phyloP scores from a whole-genome alignment of 768 basidiomycete genomes.

The Rhodotorula babjevae region DNA sequence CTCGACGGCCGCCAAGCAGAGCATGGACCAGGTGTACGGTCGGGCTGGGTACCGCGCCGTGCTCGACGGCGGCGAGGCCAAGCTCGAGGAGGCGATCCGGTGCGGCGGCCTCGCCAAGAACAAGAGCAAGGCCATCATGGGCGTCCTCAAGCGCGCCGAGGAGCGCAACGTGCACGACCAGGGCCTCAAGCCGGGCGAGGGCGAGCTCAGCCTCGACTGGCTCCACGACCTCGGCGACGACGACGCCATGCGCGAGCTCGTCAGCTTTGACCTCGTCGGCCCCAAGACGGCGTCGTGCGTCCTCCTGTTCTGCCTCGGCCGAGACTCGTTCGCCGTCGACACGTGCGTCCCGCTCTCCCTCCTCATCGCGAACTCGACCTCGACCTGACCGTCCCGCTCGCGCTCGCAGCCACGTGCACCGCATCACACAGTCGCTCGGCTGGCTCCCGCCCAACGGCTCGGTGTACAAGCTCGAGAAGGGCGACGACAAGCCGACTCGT shows the following conservation, averaged over 20 bases:
- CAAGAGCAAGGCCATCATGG: conserved; percentile 41
- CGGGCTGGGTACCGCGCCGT: conserved; percentile 37
- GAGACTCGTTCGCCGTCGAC: conserved; percentile 43
- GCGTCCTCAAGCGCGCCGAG: conserved; percentile 26
- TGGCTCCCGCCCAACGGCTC: conserved; percentile 39
- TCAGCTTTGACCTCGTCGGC: conserved; percentile 39
- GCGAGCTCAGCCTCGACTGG: conserved; percentile 33
- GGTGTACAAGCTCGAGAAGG: conserved; percentile 7
- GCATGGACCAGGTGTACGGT: conserved; percentile 38
- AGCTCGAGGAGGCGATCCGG: conserved; percentile 35
- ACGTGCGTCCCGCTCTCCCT: conserved; percentile 26
- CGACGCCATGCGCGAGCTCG: conserved; percentile 40
- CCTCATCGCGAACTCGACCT: too few relatives aligned
- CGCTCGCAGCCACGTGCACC: conserved; percentile 39
- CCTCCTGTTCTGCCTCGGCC: conserved; percentile 40
- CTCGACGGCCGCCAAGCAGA: conserved; percentile 5
- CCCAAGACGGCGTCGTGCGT: conserved; percentile 41
- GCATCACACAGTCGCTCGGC: conserved; percentile 39
- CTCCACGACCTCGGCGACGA: conserved; percentile 36
- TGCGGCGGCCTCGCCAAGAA: conserved; percentile 41
- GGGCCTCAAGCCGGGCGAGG: conserved; percentile 14
- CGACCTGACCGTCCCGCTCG: too few relatives aligned
- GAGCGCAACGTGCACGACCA: conserved; percentile 5
- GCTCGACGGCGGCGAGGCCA: conserved; percentile 18
- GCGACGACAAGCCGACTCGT: background rate